A percentile compares a stretch with the other conserved stretches of the same genome.
Conservation (phyloP, 176 grass and related monocot species). For the maize (Zea mays) region DNA sequence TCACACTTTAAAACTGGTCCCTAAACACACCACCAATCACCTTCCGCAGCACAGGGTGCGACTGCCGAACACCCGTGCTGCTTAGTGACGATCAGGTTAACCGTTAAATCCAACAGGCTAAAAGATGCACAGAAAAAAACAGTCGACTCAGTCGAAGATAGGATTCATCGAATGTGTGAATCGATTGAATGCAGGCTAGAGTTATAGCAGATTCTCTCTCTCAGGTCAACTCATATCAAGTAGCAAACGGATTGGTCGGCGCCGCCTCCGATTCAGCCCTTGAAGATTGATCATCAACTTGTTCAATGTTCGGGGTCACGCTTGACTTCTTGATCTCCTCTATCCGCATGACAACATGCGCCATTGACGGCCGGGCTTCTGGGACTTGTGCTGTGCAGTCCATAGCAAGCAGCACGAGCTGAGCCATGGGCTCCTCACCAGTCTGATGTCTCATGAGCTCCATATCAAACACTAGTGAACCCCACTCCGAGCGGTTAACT, state of each 20-base stretch:
- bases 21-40: slow-evolving; percentile 46
- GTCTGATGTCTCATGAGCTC: slow-evolving; percentile 52
- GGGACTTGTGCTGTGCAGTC: slow-evolving; percentile 60
- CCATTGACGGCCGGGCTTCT: slow-evolving; percentile 59
- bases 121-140: slow-evolving; percentile 24
- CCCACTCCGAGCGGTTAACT: slow-evolving; percentile 61
- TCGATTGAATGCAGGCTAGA: slow-evolving; percentile 11
- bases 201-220: slow-evolving; percentile 31
- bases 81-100: slow-evolving; percentile 39
- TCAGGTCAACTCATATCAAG: slow-evolving; percentile 24
- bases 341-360: slow-evolving; percentile 52
- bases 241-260: neutral
- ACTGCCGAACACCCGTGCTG: neutral
- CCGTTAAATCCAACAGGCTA: slow-evolving; percentile 35
- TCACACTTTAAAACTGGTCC: slow-evolving; percentile 40
- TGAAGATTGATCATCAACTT: slow-evolving; percentile 21
- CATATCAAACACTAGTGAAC: slow-evolving; percentile 57
- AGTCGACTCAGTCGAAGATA: slow-evolving; percentile 6
- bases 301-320: slow-evolving; percentile 12
- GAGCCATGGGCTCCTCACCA: slow-evolving; percentile 52
- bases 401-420: slow-evolving; percentile 73
- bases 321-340: slow-evolving; percentile 61
- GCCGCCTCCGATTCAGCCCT: slow-evolving; percentile 14
- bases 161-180: slow-evolving; percentile 54
- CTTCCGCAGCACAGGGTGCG: neutral